phyloP scores from a whole-genome alignment of 345 rosid genomes.

The Trapa bicornis region DNA sequence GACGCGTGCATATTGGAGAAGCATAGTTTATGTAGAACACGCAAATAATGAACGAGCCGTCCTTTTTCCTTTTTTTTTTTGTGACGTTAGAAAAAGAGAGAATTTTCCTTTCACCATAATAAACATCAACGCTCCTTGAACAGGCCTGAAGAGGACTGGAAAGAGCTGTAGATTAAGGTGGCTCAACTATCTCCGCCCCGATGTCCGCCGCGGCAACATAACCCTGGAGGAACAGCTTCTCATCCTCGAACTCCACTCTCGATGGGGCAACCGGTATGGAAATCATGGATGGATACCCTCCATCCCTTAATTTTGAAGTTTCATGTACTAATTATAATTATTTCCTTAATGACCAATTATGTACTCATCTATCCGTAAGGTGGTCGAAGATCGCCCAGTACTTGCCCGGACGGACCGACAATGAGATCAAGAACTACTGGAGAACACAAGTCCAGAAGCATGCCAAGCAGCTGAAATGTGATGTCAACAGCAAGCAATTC shows the following conservation, averaged over 20 bases:
- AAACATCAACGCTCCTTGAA: not conserved
- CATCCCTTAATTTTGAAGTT: too few species aligned
- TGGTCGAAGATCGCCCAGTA: conserved; percentile 95
- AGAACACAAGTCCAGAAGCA: conserved; percentile 93
- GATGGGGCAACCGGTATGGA: conserved; percentile 68
- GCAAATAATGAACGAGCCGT: not conserved
- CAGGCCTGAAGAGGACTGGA: conserved; percentile 79
- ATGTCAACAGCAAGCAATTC: conserved; percentile 77
- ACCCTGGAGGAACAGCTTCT: conserved; percentile 70
- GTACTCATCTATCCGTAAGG: conserved; percentile 12
- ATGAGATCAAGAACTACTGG: conserved; percentile 96
- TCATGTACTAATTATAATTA: too few species aligned
- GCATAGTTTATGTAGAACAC: not conserved
- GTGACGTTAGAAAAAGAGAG: not conserved
- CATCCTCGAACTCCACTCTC: conserved; percentile 81
- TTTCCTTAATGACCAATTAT: not conserved
- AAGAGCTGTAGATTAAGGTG: conserved; percentile 83
- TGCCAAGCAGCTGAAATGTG: conserved; percentile 76
- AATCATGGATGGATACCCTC: not conserved
- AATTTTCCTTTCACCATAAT: not conserved
- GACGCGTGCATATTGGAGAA: not conserved
- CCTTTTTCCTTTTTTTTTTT: not conserved
- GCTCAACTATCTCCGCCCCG: conserved; percentile 82
- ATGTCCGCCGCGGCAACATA: conserved; percentile 76
- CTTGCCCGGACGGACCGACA: conserved; percentile 88